Conservation (phyloP, 1,139 yeast species). For the Pichia norvegensis region DNA sequence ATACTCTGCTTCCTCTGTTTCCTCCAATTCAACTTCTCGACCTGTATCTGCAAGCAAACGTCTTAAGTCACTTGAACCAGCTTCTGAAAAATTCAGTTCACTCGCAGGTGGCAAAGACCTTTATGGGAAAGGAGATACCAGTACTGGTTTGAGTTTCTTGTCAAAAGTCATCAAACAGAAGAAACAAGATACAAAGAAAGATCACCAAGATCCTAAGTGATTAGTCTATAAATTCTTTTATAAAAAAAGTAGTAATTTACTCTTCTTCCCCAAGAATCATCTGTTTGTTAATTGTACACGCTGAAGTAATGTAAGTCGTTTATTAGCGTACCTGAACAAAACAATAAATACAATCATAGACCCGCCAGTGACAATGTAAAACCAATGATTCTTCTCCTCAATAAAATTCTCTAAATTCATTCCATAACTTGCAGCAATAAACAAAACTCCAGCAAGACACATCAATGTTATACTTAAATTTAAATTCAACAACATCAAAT, state of each 20-base stretch:
- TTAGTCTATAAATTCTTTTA: not conserved
- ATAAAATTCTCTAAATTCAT: constrained; percentile 75
- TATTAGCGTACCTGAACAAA: constrained; percentile 39
- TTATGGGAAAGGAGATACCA: constrained; percentile 11
- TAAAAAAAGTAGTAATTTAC: not conserved
- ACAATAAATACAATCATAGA: constrained; percentile 37
- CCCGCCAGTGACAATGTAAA: constrained; percentile 37
- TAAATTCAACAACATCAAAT: constrained; percentile 65
- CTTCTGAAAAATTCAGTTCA: constrained; percentile 6
- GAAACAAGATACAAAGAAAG: constrained; percentile 2
- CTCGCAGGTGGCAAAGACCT: constrained; percentile 14
- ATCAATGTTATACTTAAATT: constrained; percentile 61
- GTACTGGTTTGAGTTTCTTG: constrained; percentile 18
- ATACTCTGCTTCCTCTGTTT: not conserved
- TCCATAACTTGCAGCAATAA: constrained; percentile 71
- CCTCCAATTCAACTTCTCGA: not conserved
- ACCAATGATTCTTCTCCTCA: constrained; percentile 56
- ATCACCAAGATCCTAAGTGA: not conserved
- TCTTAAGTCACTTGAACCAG: not conserved
- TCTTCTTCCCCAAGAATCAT: not conserved
- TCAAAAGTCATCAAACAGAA: constrained; percentile 16
- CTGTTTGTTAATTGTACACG: constrained; percentile 48
- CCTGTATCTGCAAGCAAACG: not conserved
- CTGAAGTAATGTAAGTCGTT: constrained; percentile 48
- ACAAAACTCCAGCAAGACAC: constrained; percentile 49